These are phyloP conservation scores for Pezicula neosporulosa DNA, from an alignment of 2,329 filamentous ascomycete genomes.

Conservation along the genomic window DNA sequence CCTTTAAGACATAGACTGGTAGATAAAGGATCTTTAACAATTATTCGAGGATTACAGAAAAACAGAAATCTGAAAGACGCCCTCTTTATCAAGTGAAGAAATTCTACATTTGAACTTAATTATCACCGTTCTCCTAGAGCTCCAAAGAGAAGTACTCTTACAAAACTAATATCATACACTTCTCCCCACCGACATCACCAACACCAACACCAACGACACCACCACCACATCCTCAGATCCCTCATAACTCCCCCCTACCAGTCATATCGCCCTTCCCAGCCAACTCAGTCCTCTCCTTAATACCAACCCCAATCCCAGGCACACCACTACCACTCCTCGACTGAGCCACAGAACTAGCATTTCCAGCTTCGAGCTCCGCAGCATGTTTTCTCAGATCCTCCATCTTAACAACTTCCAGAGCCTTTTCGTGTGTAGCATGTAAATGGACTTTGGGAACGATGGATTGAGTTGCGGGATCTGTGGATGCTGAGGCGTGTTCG, in stretches of 20 bases:
- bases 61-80: too few species aligned
- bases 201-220: too few species aligned
- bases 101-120: too few species aligned
- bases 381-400: conserved; percentile 31
- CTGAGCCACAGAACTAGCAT: conserved; percentile 17
- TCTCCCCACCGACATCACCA: too few species aligned
- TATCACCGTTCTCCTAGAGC: too few species aligned
- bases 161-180: too few species aligned
- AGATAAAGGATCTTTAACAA: too few species aligned
- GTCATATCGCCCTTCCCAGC: conserved; percentile 15
- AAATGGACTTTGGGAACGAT: conserved; percentile 30
- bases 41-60: too few species aligned
- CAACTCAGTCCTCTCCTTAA: conserved; percentile 18
- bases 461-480: conserved; percentile 10
- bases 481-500: conserved; percentile 6
- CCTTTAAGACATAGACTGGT: too few species aligned
- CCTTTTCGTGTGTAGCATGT: conserved; percentile 32
- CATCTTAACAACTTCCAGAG: conserved; percentile 28
- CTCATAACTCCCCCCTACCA: not conserved
- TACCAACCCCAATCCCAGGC: conserved; percentile 9
- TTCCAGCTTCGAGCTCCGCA: conserved; percentile 16
- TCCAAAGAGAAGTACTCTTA: too few species aligned
- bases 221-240: too few species aligned
- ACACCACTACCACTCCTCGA: conserved; percentile 5
- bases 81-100: too few species aligned